Conservation (phyloP, 139 green algal genomes). For the Deuterostichococcus epilithicus region DNA sequence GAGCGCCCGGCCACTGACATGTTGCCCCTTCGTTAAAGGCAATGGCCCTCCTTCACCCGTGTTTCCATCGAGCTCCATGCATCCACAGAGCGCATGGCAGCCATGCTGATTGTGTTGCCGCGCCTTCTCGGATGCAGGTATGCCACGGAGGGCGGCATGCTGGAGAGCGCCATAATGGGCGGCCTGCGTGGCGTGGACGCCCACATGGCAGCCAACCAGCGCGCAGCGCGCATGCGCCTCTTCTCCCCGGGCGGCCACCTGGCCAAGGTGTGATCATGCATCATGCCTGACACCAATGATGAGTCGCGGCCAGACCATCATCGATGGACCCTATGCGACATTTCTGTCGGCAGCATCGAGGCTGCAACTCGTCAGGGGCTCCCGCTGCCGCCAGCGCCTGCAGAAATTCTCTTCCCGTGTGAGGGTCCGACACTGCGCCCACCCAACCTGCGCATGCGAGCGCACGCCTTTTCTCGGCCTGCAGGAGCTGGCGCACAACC, state of each 20-base stretch:
- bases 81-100: background rate
- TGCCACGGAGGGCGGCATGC: constrained; percentile 79
- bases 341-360: too few relatives aligned
- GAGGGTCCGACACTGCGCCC: too few relatives aligned
- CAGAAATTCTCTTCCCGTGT: too few relatives aligned
- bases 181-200: constrained; percentile 61
- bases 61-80: too few relatives aligned
- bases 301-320: too few relatives aligned
- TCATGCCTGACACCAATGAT: too few relatives aligned
- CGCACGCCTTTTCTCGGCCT: too few relatives aligned
- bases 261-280: constrained; percentile 28
- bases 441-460: background rate
- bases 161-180: constrained; percentile 71
- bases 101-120: background rate
- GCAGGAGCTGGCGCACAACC: constrained; percentile 77
- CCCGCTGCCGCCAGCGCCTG: too few relatives aligned
- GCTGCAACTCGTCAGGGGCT: too few relatives aligned
- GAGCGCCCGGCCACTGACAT: too few relatives aligned
- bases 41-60: background rate
- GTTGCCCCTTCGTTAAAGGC: background rate
- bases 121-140: constrained; percentile 50
- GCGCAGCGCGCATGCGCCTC: constrained; percentile 58
- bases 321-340: too few relatives aligned
- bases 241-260: constrained; percentile 78
- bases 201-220: constrained; percentile 40